Percentiles rank a stretch among this genome's conserved stretches.
Evolutionary conservation across 805 yeast genomes (phyloP).

Genomic region (Candida nonsorbophila): DNA sequence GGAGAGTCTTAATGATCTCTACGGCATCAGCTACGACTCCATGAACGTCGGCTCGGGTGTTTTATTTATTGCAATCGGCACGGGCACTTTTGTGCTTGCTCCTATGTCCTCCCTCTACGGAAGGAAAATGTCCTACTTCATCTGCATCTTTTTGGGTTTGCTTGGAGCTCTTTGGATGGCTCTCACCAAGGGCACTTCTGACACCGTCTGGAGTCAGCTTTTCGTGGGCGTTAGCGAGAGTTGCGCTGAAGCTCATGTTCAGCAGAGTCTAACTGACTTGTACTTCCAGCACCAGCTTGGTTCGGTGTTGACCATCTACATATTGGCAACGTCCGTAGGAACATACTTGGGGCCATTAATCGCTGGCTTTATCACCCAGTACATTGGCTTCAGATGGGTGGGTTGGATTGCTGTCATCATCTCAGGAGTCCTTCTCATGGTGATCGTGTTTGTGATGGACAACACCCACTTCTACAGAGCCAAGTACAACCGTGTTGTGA

Average conservation of each 20-base stretch:
- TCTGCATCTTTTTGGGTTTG: slow-evolving; percentile 35
- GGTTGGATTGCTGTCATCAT: slow-evolving; percentile 44
- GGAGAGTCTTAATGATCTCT: slow-evolving; percentile 36
- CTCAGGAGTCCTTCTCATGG: slow-evolving; percentile 36
- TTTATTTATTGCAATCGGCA: slow-evolving; percentile 39
- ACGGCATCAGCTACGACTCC: slow-evolving; percentile 40
- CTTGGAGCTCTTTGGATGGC: slow-evolving; percentile 45
- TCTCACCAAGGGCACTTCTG: slow-evolving; percentile 24
- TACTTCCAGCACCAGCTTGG: slow-evolving; percentile 43
- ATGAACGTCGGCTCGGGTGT: slow-evolving; percentile 49
- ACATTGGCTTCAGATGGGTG: slow-evolving; percentile 50
- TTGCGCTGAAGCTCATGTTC: slow-evolving; percentile 41
- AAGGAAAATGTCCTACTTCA: slow-evolving; percentile 35
- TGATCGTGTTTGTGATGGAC: slow-evolving; percentile 44
- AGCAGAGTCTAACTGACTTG: slow-evolving; percentile 30
- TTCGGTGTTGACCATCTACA: slow-evolving; percentile 47
- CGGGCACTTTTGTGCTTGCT: slow-evolving; percentile 39
- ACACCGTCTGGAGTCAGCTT: slow-evolving; percentile 44
- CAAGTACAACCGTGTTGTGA: slow-evolving; percentile 11
- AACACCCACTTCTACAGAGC: slow-evolving; percentile 46
- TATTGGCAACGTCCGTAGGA: slow-evolving; percentile 48
- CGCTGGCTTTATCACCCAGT: slow-evolving; percentile 51
- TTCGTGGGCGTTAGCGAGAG: slow-evolving; percentile 36
- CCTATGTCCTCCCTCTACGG: slow-evolving; percentile 44
- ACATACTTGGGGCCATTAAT: slow-evolving; percentile 55